These are phyloP conservation scores for Myochromella boudieri DNA, from an alignment of 768 basidiomycete genomes.

Conservation along the genomic window DNA sequence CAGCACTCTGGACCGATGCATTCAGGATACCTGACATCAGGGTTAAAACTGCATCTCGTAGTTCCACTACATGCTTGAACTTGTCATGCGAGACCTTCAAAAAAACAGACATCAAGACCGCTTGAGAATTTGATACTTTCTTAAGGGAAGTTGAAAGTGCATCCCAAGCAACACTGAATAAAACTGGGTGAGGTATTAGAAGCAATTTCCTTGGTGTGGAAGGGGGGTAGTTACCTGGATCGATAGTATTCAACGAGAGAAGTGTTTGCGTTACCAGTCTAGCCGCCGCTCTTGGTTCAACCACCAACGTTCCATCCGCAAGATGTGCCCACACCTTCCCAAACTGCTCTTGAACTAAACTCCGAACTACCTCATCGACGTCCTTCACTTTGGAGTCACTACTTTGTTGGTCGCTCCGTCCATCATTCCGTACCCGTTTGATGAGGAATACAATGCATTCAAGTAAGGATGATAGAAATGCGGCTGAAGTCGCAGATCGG, in stretches of 20 bases:
- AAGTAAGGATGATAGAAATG: constrained; percentile 66
- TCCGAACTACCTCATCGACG: constrained; percentile 8
- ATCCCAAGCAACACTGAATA: constrained; percentile 54
- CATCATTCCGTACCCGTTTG: constrained; percentile 34
- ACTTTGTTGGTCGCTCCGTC: constrained; percentile 7
- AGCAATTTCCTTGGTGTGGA: background rate
- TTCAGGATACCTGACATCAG: constrained; percentile 35
- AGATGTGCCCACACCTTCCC: constrained; percentile 50
- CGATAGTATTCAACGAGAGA: constrained; percentile 31
- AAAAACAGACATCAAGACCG: constrained; percentile 41
- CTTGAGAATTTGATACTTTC: constrained; percentile 17
- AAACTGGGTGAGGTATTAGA: constrained; percentile 24
- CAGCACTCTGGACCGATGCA: constrained; percentile 31
- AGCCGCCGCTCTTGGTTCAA: constrained; percentile 44
- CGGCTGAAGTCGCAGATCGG: constrained; percentile 50
- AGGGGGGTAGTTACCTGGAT: constrained; percentile 20
- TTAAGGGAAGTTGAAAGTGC: constrained; percentile 33
- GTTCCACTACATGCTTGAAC: constrained; percentile 30
- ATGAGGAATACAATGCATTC: constrained; percentile 70
- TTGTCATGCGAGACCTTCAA: constrained; percentile 44
- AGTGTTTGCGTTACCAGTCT: constrained; percentile 42
- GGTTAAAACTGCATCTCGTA: constrained; percentile 23
- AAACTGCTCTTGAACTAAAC: constrained; percentile 46
- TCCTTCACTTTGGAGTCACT: background rate
- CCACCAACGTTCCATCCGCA: constrained; percentile 40